Conservation (phyloP, 805 yeast genomes). For the Nakazawaea pomicola region DNA sequence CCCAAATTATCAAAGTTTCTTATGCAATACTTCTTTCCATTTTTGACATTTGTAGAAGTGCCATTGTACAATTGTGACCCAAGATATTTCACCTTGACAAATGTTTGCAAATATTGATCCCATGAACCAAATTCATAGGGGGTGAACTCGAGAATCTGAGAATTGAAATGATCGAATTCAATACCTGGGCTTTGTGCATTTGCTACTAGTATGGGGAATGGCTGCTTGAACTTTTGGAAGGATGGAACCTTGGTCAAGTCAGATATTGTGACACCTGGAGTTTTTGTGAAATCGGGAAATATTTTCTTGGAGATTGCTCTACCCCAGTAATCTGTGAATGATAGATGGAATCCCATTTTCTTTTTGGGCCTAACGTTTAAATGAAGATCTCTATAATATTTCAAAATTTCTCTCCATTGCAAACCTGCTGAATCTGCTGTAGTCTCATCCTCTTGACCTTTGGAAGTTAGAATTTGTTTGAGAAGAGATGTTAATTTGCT, state of each 20-base stretch:
- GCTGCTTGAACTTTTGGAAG: slow-evolving; percentile 35
- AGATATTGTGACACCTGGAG: slow-evolving; percentile 34
- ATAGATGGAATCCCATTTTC: slow-evolving; percentile 45
- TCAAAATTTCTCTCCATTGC: slow-evolving; percentile 26
- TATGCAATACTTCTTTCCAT: slow-evolving; percentile 32
- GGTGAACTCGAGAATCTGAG: slow-evolving; percentile 52
- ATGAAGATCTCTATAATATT: slow-evolving; percentile 50
- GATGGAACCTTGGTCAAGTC: slow-evolving; percentile 31
- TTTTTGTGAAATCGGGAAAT: slow-evolving; percentile 30
- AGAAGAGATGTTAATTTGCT: background rate
- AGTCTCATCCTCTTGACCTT: background rate
- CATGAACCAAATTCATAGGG: slow-evolving; percentile 70
- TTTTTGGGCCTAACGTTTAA: slow-evolving; percentile 49
- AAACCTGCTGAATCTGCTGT: too few relatives aligned
- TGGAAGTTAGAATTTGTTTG: background rate
- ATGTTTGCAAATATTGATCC: slow-evolving; percentile 43
- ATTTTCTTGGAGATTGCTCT: slow-evolving; percentile 48
- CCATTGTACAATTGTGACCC: slow-evolving; percentile 48
- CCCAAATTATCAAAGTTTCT: slow-evolving; percentile 55
- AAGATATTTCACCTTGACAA: slow-evolving; percentile 44
- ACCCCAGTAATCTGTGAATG: slow-evolving; percentile 69
- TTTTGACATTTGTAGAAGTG: slow-evolving; percentile 20
- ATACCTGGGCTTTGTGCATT: slow-evolving; percentile 33
- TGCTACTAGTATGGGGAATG: slow-evolving; percentile 44
- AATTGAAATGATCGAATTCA: slow-evolving; percentile 26